Percentiles rank a stretch among this genome's conserved stretches.
Evolutionary conservation across 768 basidiomycete species (phyloP).

Genomic region (Trametopsis cervina): DNA sequence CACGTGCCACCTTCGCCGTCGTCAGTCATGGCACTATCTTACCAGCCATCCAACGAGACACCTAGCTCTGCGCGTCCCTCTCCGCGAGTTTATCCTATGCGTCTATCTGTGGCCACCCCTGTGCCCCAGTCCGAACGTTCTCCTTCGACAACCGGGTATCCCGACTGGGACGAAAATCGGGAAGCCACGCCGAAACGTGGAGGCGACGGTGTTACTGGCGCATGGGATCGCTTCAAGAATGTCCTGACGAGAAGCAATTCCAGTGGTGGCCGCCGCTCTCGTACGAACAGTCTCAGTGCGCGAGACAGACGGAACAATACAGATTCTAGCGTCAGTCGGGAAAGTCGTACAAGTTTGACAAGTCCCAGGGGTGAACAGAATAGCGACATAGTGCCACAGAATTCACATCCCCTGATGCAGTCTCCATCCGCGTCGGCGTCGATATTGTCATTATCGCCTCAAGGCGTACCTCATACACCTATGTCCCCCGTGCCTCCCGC

Average conservation of each 20-base stretch:
- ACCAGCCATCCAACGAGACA: slow-evolving; percentile 35
- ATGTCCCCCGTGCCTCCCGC: slow-evolving; percentile 76
- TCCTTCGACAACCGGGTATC: slow-evolving; percentile 29
- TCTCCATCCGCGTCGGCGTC: slow-evolving; percentile 63
- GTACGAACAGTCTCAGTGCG: slow-evolving; percentile 67
- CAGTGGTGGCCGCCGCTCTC: slow-evolving; percentile 64
- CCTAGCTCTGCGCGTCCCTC: slow-evolving; percentile 40
- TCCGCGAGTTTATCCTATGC: slow-evolving; percentile 45
- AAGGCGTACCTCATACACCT: slow-evolving; percentile 40
- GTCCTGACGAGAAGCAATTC: slow-evolving; percentile 61
- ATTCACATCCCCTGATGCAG: slow-evolving; percentile 35
- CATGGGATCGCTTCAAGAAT: slow-evolving; percentile 71
- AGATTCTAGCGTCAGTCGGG: slow-evolving; percentile 67
- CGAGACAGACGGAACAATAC: slow-evolving; percentile 63
- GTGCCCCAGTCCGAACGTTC: slow-evolving; percentile 51
- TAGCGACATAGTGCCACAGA: slow-evolving; percentile 18
- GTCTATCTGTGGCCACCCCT: slow-evolving; percentile 57
- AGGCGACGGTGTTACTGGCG: slow-evolving; percentile 43
- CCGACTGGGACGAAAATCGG: slow-evolving; percentile 25
- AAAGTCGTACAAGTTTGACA: slow-evolving; percentile 67
- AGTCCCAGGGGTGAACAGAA: slow-evolving; percentile 39
- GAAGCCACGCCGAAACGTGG: slow-evolving; percentile 44
- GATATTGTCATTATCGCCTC: slow-evolving; percentile 54
- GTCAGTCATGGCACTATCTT: slow-evolving; percentile 37
- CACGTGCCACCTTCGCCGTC: slow-evolving; percentile 43